Evolutionary conservation across 768 basidiomycete species (phyloP).

Genomic region (Aureoboletus auriporus): DNA sequence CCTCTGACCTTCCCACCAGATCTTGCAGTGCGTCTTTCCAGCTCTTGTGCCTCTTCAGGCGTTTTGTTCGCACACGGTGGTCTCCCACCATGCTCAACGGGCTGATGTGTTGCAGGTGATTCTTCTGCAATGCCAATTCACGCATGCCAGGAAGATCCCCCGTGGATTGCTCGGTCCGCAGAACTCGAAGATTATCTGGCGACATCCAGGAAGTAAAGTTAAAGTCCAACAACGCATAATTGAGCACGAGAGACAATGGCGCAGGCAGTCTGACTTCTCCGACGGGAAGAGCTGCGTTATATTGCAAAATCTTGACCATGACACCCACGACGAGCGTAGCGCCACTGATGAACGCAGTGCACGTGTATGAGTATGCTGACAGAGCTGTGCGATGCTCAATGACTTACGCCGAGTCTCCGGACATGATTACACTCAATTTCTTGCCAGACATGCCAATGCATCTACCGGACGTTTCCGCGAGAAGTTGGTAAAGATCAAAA

Average conservation of each 20-base stretch:
- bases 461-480: slow-evolving; percentile 76
- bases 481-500: slow-evolving; percentile 81
- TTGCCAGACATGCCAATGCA: slow-evolving; percentile 88
- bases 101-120: slow-evolving; percentile 85
- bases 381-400: neutral
- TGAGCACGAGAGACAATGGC: slow-evolving; percentile 81
- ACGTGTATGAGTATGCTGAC: slow-evolving; percentile 9
- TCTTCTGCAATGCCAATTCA: slow-evolving; percentile 72
- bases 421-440: slow-evolving; percentile 70
- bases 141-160: slow-evolving; percentile 71
- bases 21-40: slow-evolving; percentile 59
- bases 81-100: slow-evolving; percentile 91
- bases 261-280: slow-evolving; percentile 49
- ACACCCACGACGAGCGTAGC: slow-evolving; percentile 83
- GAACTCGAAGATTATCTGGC: slow-evolving; percentile 72
- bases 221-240: slow-evolving; percentile 92
- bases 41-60: slow-evolving; percentile 50
- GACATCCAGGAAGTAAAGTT: slow-evolving; percentile 99
- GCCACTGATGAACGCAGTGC: slow-evolving; percentile 50
- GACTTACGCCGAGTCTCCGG: slow-evolving; percentile 96
- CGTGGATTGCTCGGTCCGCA: slow-evolving; percentile 85
- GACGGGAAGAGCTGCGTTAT: slow-evolving; percentile 30
- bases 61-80: slow-evolving; percentile 34
- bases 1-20: slow-evolving; percentile 39
- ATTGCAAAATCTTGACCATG: slow-evolving; percentile 81